phyloP scores from a whole-genome alignment of 2,329 filamentous ascomycete genomes.

The Hypoxylon sp. region DNA sequence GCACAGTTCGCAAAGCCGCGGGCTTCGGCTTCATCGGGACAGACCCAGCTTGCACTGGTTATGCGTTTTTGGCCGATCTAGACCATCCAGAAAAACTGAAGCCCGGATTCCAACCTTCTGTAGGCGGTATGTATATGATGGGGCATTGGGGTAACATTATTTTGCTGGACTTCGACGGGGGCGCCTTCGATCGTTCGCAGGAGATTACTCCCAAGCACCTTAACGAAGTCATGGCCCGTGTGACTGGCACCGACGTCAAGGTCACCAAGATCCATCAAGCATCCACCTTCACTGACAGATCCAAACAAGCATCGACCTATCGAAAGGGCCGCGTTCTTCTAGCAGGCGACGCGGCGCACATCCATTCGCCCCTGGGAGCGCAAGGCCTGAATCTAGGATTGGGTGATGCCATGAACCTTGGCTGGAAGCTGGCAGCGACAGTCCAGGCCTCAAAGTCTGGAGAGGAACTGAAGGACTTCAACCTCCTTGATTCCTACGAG shows the following conservation, averaged over 20 bases:
- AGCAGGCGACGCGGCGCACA: constrained; percentile 69
- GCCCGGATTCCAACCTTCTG: constrained; percentile 48
- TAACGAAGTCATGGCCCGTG: constrained; percentile 41
- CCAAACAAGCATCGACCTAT: constrained; percentile 50
- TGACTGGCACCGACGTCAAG: constrained; percentile 44
- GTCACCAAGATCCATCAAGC: constrained; percentile 50
- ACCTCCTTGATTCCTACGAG: constrained; percentile 64
- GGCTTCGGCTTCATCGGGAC: constrained; percentile 58
- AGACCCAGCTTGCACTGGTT: constrained; percentile 56
- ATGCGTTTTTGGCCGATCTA: constrained; percentile 54
- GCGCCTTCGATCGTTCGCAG: constrained; percentile 42
- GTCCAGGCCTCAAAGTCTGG: constrained; percentile 7
- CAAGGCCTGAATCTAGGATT: constrained; percentile 72
- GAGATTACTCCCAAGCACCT: constrained; percentile 44
- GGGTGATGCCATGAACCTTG: constrained; percentile 67
- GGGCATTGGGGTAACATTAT: constrained; percentile 22
- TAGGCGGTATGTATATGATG: constrained; percentile 51
- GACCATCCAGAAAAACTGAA: constrained; percentile 52
- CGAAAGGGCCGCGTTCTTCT: constrained; percentile 64
- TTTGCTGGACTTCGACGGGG: constrained; percentile 45
- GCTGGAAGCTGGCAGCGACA: constrained; percentile 66
- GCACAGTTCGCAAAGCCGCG: constrained; percentile 56
- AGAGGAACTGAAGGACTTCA: not conserved
- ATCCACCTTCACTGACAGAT: constrained; percentile 46
- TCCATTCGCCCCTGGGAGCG: constrained; percentile 67